Evolutionary conservation across 495 filamentous ascomycete species (phyloP).

Genomic region (Neurospora hispaniola): DNA sequence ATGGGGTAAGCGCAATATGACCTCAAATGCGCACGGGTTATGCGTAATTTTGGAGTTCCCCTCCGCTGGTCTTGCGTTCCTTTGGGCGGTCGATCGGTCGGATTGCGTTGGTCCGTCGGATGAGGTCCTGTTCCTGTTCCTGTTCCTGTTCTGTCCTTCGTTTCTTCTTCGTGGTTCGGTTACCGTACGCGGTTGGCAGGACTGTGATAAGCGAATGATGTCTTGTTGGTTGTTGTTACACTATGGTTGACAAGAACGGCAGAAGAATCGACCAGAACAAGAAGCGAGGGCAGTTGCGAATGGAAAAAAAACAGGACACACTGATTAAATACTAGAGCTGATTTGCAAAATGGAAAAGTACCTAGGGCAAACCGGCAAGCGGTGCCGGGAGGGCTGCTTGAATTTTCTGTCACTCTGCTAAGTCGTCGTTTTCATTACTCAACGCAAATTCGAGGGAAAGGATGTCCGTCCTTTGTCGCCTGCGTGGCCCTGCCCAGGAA

Average conservation of each 20-base stretch:
- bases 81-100: background rate
- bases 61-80: background rate
- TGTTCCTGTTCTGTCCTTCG: background rate
- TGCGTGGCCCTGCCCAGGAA: background rate
- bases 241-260: background rate
- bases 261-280: background rate
- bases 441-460: background rate
- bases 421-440: slow-evolving; percentile 2
- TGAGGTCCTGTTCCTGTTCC: background rate
- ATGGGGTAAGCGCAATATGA: background rate
- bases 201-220: background rate
- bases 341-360: background rate
- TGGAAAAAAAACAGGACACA: background rate
- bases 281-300: background rate
- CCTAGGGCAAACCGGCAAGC: background rate
- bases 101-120: background rate
- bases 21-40: background rate
- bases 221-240: background rate
- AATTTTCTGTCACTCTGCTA: background rate
- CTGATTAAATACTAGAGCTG: background rate
- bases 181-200: background rate
- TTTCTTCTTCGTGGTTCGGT: background rate
- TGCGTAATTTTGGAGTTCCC: background rate
- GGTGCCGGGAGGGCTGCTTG: background rate
- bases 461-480: slow-evolving; percentile 5